Conservation (phyloP, 495 filamentous ascomycete species). For the Daldinia caldariorum region DNA sequence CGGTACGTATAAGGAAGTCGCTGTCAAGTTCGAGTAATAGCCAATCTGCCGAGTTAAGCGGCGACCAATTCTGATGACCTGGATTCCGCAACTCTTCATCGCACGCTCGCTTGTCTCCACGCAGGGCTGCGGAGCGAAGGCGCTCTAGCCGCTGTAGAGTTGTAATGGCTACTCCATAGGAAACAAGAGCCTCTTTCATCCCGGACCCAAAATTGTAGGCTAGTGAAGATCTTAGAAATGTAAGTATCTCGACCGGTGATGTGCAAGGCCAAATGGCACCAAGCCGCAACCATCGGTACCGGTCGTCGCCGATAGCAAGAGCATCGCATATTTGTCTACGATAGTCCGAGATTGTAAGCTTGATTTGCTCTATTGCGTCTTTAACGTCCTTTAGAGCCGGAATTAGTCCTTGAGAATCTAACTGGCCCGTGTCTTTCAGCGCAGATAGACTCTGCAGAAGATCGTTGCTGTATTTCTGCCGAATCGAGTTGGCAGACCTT, state of each 20-base stretch:
- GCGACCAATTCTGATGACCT: constrained; percentile 65
- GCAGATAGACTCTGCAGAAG: constrained; percentile 51
- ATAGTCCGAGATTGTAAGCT: constrained; percentile 13
- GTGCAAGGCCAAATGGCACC: constrained; percentile 64
- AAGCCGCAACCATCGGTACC: constrained; percentile 57
- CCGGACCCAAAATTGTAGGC: constrained; percentile 45
- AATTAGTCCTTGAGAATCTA: constrained; percentile 3
- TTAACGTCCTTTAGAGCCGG: constrained; percentile 36
- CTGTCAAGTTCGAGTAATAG: constrained; percentile 67
- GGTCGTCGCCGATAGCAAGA: constrained; percentile 46
- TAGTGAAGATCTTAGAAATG: constrained; percentile 59
- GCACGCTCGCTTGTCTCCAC: constrained; percentile 37
- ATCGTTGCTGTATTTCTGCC: constrained; percentile 54
- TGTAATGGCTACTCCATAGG: constrained; percentile 56
- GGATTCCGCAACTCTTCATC: constrained; percentile 53
- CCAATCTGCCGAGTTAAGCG: constrained; percentile 60
- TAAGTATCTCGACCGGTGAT: constrained; percentile 61
- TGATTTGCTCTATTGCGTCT: constrained; percentile 36
- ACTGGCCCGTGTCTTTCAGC: constrained; percentile 32
- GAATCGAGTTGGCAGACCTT: constrained; percentile 45
- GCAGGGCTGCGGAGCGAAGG: constrained; percentile 45
- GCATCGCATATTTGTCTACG: constrained; percentile 40
- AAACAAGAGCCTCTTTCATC: constrained; percentile 59
- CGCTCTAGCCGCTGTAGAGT: constrained; percentile 57
- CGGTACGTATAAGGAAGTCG: constrained; percentile 61